phyloP scores from a whole-genome alignment of 1,139 yeast genomes.

The Kodamaea plutei region DNA sequence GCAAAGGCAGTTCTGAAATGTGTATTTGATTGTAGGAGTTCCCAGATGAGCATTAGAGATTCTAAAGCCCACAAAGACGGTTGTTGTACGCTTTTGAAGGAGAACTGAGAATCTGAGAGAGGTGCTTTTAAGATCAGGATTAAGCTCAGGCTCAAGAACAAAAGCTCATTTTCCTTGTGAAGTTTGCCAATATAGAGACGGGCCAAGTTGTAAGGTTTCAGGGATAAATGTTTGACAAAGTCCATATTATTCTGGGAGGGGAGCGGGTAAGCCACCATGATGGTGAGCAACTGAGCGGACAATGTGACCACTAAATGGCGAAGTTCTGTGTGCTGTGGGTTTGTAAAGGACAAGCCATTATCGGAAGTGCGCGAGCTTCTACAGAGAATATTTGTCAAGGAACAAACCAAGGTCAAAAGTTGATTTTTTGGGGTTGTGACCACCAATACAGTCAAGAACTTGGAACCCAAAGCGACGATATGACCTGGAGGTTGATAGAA shows the following conservation, averaged over 20 bases:
- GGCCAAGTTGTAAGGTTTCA: constrained; percentile 44
- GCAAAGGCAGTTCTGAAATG: constrained; percentile 47
- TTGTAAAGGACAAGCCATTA: constrained; percentile 24
- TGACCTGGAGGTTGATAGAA: constrained; percentile 50
- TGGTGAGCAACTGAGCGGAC: constrained; percentile 58
- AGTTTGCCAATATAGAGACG: constrained; percentile 51
- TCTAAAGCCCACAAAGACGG: constrained; percentile 55
- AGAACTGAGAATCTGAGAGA: constrained; percentile 20
- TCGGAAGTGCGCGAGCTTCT: constrained; percentile 27
- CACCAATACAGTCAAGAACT: constrained; percentile 57
- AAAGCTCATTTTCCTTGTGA: constrained; percentile 51
- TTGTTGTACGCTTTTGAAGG: constrained; percentile 14
- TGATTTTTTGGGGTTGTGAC: constrained; percentile 47
- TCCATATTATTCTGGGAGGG: constrained; percentile 27
- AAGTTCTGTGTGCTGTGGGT: constrained; percentile 36
- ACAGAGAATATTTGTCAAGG: constrained; percentile 60
- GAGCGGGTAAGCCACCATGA: constrained; percentile 62
- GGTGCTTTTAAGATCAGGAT: constrained; percentile 47
- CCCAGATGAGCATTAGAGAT: constrained; percentile 65
- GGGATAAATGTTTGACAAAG: constrained; percentile 7
- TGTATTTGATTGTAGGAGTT: constrained; percentile 67
- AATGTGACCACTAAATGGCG: constrained; percentile 53
- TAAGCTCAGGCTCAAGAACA: constrained; percentile 43
- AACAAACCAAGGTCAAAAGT: constrained; percentile 56
- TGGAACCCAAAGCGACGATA: constrained; percentile 50